Conservation (phyloP, 78 protist species). For the Dictyostelium capitatum region DNA sequence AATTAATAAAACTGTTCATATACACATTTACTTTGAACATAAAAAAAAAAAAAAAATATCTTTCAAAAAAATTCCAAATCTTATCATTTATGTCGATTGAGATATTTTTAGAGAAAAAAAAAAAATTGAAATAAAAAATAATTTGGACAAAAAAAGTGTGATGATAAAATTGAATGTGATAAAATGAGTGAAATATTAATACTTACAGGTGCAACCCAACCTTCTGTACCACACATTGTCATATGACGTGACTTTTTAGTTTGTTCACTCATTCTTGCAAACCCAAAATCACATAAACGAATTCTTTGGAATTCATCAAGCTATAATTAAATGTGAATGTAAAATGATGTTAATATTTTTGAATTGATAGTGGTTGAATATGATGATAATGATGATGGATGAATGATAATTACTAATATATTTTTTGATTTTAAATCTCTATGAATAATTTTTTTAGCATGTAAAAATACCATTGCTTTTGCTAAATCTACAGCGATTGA, state of each 20-base stretch:
- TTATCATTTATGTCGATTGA: not conserved
- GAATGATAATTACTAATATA: conserved; percentile 63
- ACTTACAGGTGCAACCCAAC: conserved; percentile 78
- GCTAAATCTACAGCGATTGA: conserved; percentile 76
- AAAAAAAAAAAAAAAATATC: not conserved
- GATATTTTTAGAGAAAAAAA: not conserved
- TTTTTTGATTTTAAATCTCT: conserved; percentile 82
- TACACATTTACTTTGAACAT: too few relatives aligned
- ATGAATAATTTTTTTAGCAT: conserved; percentile 82
- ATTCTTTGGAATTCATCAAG: conserved; percentile 68
- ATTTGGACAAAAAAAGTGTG: not conserved
- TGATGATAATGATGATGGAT: not conserved
- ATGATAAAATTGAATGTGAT: not conserved
- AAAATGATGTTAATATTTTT: not conserved
- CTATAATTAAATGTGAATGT: not conserved
- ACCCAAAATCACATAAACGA: conserved; percentile 70
- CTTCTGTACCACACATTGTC: conserved; percentile 83
- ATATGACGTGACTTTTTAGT: conserved; percentile 75
- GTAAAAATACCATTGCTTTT: conserved; percentile 76
- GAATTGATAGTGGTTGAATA: too few relatives aligned
- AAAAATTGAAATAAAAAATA: not conserved
- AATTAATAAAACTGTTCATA: too few relatives aligned
- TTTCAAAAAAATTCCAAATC: not conserved
- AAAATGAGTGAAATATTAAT: not conserved
- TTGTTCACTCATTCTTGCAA: conserved; percentile 81